phyloP scores from a whole-genome alignment of 2,329 filamentous ascomycete genomes.

The Ophiosphaerella herpotricha region DNA sequence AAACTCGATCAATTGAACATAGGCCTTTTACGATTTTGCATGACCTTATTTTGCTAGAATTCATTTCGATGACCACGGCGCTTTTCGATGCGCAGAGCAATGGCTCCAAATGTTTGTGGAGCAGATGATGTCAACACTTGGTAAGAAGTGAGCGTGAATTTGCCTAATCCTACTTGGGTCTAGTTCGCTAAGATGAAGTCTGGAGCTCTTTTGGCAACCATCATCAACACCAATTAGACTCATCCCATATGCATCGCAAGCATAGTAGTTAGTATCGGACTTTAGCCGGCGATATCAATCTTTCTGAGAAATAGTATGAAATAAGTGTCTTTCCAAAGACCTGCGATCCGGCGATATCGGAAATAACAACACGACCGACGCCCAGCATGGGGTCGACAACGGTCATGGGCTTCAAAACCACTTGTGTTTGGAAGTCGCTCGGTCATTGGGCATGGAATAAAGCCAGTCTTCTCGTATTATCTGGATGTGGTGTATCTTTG shows the following conservation, averaged over 20 bases:
- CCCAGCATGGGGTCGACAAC: neutral
- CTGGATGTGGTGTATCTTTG: neutral
- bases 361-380: neutral
- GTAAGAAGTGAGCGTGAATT: neutral
- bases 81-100: neutral
- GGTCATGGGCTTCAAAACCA: neutral
- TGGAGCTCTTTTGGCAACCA: neutral
- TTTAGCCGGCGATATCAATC: too few species aligned
- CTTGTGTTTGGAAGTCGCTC: too few species aligned
- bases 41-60: neutral
- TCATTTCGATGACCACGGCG: neutral
- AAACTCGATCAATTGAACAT: neutral
- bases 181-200: too few species aligned
- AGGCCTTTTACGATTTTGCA: neutral
- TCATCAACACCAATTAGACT: too few species aligned
- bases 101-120: neutral
- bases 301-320: too few species aligned
- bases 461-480: too few species aligned
- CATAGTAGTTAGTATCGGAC: too few species aligned
- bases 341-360: neutral
- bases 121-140: neutral
- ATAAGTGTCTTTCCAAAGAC: too few species aligned
- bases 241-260: too few species aligned
- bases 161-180: neutral
- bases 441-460: too few species aligned